Conservation (phyloP, 129 eudicot genomes). For the Flaveria ramosissima region DNA sequence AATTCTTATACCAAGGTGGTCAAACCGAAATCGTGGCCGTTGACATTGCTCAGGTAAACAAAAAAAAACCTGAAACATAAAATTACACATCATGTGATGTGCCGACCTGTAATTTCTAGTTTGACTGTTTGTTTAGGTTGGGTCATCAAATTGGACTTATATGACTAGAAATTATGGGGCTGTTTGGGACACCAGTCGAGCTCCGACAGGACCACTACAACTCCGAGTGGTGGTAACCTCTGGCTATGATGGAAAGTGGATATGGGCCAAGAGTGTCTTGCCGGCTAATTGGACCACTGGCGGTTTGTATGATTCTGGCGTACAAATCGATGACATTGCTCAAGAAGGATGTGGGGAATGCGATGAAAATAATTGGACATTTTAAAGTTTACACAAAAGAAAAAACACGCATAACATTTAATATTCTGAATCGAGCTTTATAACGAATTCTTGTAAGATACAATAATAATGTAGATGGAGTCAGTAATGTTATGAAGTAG, state of each 20-base stretch:
- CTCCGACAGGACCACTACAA: constrained; percentile 61
- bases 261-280: constrained; percentile 60
- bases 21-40: constrained; percentile 68
- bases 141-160: constrained; percentile 61
- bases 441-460: neutral
- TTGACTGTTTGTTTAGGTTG: constrained; percentile 45
- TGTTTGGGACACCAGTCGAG: constrained; percentile 67
- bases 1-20: constrained; percentile 77
- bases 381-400: neutral
- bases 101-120: neutral
- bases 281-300: constrained; percentile 77
- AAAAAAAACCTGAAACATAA: too few species aligned
- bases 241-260: constrained; percentile 60
- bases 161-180: constrained; percentile 70
- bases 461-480: constrained; percentile 25
- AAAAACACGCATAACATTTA: constrained; percentile 2
- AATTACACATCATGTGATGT: too few species aligned
- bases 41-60: constrained; percentile 64
- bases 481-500: constrained; percentile 26
- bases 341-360: constrained; percentile 70
- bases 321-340: constrained; percentile 75
- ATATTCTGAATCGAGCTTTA: neutral
- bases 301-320: constrained; percentile 59
- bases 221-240: constrained; percentile 68
- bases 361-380: constrained; percentile 55